Conservation (phyloP, 371 early-diverging fungal species). For the Choanephora cucurbitarum region DNA sequence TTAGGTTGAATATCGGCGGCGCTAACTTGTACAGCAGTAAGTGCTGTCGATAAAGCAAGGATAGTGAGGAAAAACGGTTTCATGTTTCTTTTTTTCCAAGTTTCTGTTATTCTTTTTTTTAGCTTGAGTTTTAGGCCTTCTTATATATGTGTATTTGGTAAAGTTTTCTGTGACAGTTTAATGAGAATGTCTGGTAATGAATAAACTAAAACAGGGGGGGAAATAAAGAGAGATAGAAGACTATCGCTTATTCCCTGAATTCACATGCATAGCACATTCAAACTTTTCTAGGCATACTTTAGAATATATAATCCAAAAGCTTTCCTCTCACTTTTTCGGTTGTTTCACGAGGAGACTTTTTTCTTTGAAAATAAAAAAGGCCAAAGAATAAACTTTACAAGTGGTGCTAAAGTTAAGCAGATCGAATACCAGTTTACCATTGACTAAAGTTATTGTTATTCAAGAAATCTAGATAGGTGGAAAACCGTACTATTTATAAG, state of each 20-base stretch:
- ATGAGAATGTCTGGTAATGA: not conserved
- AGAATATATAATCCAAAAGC: too few relatives aligned
- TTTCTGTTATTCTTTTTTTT: not conserved
- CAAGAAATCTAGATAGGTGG: too few relatives aligned
- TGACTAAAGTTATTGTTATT: too few relatives aligned
- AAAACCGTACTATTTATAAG: too few relatives aligned
- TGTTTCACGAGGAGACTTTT: too few relatives aligned
- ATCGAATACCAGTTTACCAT: too few relatives aligned
- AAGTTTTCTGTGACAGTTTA: not conserved
- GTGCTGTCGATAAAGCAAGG: constrained; percentile 10
- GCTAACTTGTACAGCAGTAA: constrained; percentile 10
- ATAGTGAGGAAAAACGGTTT: constrained; percentile 6
- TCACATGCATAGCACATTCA: not conserved
- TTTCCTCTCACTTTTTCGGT: too few relatives aligned
- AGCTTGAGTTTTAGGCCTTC: not conserved
- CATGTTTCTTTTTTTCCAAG: constrained; percentile 1
- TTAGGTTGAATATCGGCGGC: constrained; percentile 2
- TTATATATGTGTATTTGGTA: not conserved
- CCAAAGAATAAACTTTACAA: too few relatives aligned
- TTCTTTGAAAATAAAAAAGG: too few relatives aligned
- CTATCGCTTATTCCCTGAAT: not conserved
- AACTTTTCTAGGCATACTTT: not conserved
- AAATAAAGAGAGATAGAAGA: not conserved
- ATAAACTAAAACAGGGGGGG: too few relatives aligned
- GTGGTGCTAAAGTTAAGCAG: too few relatives aligned